Evolutionary conservation across 768 basidiomycete genomes (phyloP), one percentile per base, ranked within the genome.

Genomic region (Tricholoma sp.): DNA sequence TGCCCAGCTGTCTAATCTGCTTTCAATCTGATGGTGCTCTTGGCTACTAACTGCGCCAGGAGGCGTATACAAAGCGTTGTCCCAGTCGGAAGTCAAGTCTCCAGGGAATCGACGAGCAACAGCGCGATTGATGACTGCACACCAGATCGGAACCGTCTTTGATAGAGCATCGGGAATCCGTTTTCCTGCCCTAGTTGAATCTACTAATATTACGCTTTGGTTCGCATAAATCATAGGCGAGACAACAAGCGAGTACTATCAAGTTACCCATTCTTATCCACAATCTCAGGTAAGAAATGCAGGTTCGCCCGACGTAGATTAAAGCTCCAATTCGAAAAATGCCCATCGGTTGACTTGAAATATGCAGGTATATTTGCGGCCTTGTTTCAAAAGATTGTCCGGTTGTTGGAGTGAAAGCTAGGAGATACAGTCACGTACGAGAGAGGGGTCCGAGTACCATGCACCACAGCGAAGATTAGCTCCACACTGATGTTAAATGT

Each of bases 71-170:
- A 95, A 72, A 2, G 68, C 62, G 0, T 64, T 69, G 60, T 88
- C 80, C 88, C 87, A 90, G 8, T 60, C 55, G 6, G 37, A 37
- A n/a, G 59, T 50, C 12, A 50, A 41, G 28, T 58, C 51, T 2
- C 67, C 65, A 0, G 74, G 67, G 56, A 71, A 70, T 15, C 70
- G 73, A 48, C 71, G 66, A 9, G 67, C 59, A 33, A 82, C 68
- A 29, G 82, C 86, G 51, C 83, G 77, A 65, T 96, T 98, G 59
- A 96, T 76, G 4, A 94, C 90, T 8, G 90, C 77, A 67, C 95
- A 96, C 96, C 96, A 98, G 51, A 95, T 89, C 0, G 95, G 95
- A 1, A 98, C 79, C 0, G 94, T 96, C 66, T 96, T 98, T 1
- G 90, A 90, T 1, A 98, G 77, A 0, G 95, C 93, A 60, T 98